These are phyloP conservation scores for Aphanomyces invadans DNA, from an alignment of 352 stramenopile genomes.

Conservation along the genomic window DNA sequence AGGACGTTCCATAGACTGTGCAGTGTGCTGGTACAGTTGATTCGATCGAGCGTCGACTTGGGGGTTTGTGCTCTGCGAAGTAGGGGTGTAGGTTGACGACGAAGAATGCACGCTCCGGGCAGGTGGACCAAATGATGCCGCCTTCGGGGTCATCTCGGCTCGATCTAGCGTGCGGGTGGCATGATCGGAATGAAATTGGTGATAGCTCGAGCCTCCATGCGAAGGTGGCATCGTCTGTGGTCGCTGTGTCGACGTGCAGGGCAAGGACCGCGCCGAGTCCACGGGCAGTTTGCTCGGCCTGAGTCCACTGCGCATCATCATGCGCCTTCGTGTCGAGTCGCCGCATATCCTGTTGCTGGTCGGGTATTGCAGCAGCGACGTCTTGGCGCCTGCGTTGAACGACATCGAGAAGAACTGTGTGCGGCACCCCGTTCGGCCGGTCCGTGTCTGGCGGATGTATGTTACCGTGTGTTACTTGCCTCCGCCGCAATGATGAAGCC, in stretches of 20 bases:
- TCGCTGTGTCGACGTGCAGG: not conserved
- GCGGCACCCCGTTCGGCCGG: not conserved
- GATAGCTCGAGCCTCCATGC: not conserved
- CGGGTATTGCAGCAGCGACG: not conserved
- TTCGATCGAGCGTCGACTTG: not conserved
- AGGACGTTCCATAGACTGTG: not conserved
- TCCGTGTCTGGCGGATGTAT: not conserved
- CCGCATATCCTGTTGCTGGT: constrained; percentile 15
- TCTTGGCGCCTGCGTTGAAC: constrained; percentile 10
- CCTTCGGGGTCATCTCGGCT: not conserved
- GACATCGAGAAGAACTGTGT: not conserved
- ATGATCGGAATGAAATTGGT: not conserved
- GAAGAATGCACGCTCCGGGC: not conserved
- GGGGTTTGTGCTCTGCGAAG: not conserved
- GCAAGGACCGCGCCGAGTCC: not conserved
- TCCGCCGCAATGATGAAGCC: not conserved
- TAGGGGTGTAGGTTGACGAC: not conserved
- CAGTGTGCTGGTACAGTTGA: not conserved
- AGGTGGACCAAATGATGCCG: constrained; percentile 4
- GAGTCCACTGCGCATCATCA: constrained; percentile 3
- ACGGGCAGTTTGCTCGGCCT: not conserved
- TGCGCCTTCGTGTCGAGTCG: constrained; percentile 10
- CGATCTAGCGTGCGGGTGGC: not conserved
- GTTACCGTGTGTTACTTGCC: not conserved
- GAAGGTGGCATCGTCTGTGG: not conserved